Percentiles rank a stretch among this genome's conserved stretches.
phyloP scores from a whole-genome alignment of 192 early-diverging fungal genomes.

The Mortierella claussenii region DNA sequence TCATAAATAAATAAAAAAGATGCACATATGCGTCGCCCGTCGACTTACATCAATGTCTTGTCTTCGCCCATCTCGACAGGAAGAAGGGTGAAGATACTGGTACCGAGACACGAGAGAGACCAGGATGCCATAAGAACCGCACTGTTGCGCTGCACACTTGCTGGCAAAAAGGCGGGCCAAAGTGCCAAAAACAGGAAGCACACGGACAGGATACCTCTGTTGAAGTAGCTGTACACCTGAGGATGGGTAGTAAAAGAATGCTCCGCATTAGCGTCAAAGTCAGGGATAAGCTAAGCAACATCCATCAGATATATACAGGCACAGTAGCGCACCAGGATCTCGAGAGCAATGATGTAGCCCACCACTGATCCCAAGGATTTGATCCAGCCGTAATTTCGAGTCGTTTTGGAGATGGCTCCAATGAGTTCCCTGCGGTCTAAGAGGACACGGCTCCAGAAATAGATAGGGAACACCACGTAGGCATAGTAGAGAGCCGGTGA shows the following conservation, averaged over 20 bases:
- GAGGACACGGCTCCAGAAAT: constrained; percentile 81
- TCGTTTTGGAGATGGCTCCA: constrained; percentile 23
- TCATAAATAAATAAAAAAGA: not conserved
- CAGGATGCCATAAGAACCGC: constrained; percentile 66
- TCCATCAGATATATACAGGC: no score
- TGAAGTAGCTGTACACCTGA: constrained; percentile 90
- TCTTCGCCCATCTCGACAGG: constrained; percentile 89
- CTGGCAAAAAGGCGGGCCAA: constrained; percentile 74
- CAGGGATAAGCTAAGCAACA: no score
- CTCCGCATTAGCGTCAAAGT: no score
- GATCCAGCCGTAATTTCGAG: constrained; percentile 24
- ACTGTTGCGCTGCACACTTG: constrained; percentile 57
- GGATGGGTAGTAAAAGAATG: not conserved
- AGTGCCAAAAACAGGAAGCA: constrained; percentile 73
- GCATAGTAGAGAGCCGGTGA: constrained; percentile 90
- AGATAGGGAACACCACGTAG: constrained; percentile 86
- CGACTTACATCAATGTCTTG: constrained; percentile 71
- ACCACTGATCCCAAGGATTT: constrained; percentile 50
- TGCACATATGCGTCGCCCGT: no score
- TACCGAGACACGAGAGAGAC: constrained; percentile 72
- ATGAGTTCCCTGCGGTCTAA: constrained; percentile 47
- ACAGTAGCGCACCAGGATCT: constrained; percentile 85
- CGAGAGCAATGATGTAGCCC: constrained; percentile 74
- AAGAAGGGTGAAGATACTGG: constrained; percentile 87
- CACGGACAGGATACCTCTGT: constrained; percentile 71